phyloP scores from a whole-genome alignment of 2,329 filamentous ascomycete species.

The Hypocreales sp. region DNA sequence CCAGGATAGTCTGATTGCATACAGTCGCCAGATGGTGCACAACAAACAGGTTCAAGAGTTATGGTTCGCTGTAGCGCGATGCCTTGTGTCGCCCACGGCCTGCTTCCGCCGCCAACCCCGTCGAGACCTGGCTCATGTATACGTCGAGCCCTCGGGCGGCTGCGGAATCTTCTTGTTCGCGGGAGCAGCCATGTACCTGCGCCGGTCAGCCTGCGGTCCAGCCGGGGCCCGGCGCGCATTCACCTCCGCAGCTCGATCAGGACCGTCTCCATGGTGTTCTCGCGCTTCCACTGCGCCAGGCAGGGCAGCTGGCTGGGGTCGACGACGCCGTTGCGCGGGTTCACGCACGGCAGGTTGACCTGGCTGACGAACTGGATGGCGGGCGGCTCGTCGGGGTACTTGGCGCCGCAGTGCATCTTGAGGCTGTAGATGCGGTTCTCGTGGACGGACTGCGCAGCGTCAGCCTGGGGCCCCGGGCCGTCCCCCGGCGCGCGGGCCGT shows the following conservation, averaged over 20 bases:
- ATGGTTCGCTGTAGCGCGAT: no score
- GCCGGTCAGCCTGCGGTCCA: not conserved
- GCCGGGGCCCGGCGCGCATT: not conserved
- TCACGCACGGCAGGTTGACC: conserved; percentile 93
- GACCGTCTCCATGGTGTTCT: conserved; percentile 91
- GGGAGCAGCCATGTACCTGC: conserved; percentile 81
- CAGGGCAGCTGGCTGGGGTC: conserved; percentile 74
- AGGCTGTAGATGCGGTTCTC: conserved; percentile 99
- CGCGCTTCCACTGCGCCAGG: conserved; percentile 77
- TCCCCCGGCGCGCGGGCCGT: no score
- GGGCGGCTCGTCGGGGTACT: conserved; percentile 82
- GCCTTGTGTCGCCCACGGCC: no score
- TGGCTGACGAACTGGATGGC: conserved; percentile 85
- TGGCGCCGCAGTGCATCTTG: conserved; percentile 83
- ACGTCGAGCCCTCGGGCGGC: conserved; percentile 65
- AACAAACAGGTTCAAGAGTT: no score
- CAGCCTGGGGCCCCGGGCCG: no score
- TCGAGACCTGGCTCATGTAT: no score
- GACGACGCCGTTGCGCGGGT: conserved; percentile 64
- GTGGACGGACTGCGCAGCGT: conserved; percentile 80
- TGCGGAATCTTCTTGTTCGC: conserved; percentile 92
- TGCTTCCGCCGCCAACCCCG: no score
- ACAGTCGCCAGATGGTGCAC: no score
- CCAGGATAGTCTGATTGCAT: no score
- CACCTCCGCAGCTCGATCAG: conserved; percentile 76